A percentile compares a stretch with the other conserved stretches of the same genome.
phyloP scores from a whole-genome alignment of 805 yeast genomes.

The Suhomyces sp. region DNA sequence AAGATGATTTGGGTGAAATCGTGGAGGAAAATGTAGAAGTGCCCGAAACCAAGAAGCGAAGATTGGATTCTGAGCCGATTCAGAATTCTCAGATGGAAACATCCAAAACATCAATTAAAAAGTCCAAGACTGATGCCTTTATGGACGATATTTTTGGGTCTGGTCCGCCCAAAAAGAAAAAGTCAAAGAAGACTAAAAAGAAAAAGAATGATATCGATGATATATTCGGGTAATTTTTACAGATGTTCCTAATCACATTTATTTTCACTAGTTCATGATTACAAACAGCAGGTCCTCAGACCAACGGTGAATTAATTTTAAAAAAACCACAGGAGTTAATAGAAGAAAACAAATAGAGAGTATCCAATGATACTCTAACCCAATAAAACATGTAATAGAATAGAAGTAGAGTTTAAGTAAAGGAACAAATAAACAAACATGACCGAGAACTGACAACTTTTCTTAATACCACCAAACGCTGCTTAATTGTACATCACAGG shows the following conservation, averaged over 20 bases:
- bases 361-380: background rate
- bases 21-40: background rate
- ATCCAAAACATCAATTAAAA: background rate
- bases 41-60: background rate
- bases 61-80: background rate
- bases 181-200: slow-evolving; percentile 6
- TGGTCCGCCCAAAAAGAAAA: background rate
- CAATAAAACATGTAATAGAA: background rate
- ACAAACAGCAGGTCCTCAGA: background rate
- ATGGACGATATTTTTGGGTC: slow-evolving; percentile 4
- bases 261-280: background rate
- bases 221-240: slow-evolving; percentile 51
- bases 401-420: background rate
- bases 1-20: slow-evolving; percentile 29
- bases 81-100: background rate
- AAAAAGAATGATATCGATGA: slow-evolving; percentile 53
- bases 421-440: background rate
- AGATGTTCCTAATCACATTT: background rate
- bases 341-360: background rate
- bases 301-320: background rate
- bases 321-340: background rate
- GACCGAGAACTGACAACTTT: background rate
- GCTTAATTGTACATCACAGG: slow-evolving; percentile 3
- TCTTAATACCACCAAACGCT: background rate
- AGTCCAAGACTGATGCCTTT: background rate